Evolutionary conservation across 108 stramenopile species (phyloP).

Genomic region (Cyclotella sp.): DNA sequence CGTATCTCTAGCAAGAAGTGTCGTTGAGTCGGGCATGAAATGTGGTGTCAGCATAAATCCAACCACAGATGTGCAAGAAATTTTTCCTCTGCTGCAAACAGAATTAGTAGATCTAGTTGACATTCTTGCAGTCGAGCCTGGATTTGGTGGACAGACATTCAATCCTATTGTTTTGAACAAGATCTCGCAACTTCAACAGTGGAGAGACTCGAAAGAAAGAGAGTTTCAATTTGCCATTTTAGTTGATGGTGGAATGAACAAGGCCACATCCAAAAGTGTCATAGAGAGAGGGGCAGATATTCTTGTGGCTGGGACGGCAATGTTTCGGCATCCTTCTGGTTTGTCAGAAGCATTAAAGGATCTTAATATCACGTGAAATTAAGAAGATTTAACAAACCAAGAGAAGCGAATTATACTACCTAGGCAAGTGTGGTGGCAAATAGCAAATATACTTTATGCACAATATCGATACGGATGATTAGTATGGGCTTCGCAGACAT

Average conservation of each 20-base stretch:
- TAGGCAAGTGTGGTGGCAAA: no score
- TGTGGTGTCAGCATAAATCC: slow-evolving; percentile 84
- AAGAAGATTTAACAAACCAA: not conserved
- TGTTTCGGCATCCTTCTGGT: slow-evolving; percentile 58
- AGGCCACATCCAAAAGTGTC: slow-evolving; percentile 48
- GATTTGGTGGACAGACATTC: slow-evolving; percentile 70
- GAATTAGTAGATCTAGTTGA: slow-evolving; percentile 73
- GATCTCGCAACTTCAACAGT: slow-evolving; percentile 41
- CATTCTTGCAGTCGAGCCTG: slow-evolving; percentile 73
- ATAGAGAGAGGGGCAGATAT: slow-evolving; percentile 69
- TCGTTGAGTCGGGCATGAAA: slow-evolving; percentile 57
- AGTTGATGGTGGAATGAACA: slow-evolving; percentile 86
- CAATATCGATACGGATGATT: no score
- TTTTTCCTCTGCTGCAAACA: slow-evolving; percentile 66
- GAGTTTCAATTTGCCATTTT: slow-evolving; percentile 47
- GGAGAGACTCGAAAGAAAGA: slow-evolving; percentile 25
- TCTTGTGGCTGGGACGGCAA: slow-evolving; percentile 68
- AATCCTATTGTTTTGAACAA: slow-evolving; percentile 49
- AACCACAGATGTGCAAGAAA: slow-evolving; percentile 48
- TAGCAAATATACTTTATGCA: no score
- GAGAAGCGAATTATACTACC: no score
- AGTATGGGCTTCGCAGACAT: no score
- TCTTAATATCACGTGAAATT: not conserved
- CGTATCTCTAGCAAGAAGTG: slow-evolving; percentile 54
- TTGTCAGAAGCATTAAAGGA: slow-evolving; percentile 21